Base-by-base conservation (phyloP, 371 early-diverging fungal genomes). In the Mortierella sp. region DNA sequence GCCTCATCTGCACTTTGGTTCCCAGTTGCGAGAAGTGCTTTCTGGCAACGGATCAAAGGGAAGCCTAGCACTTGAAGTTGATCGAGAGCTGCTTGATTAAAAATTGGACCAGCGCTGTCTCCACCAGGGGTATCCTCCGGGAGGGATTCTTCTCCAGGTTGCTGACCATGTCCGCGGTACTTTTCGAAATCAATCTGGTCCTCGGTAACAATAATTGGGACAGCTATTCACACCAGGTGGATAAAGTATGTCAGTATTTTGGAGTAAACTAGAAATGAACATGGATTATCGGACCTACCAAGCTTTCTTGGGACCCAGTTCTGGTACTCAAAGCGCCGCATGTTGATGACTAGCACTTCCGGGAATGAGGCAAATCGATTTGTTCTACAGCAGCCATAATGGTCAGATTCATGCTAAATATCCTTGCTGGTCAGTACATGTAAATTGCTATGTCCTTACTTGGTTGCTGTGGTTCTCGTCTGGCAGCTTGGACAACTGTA, bases 11-110 rank as follows among this genome's bases (percentile, higher is more conserved):
- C 89, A 3, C 93, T 95, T 60, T 85, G 83, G 77, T 96, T 93
- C 9, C 94, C 95, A 5, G 96, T 96, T 34, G 87, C 88, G 29
- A 91, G 49, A 35, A 98, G 76, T 0, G 97, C 98, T 61, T 93
- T 92, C 62, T 89, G 89, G 73, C 95, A 93, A 43, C 96, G 88
- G 59, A 87, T 87, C 70, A 93, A 91, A 4, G 96, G 91, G 83
- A 99, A 96, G 3, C 99, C 99, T 96, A 97, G 96, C 29, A 85
- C 83, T 83, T 93, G 83, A 40, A 99, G 82, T 69, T 95, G 93
- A 12, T 88, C 89, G 42, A 98, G 75, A 12, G 88, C 91, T 1
- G 28, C 81, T 63, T 86, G 85, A 78, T 97, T 91, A 15, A 95
- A 84, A 0, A 64, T 56, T 0, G 90, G 90, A 62, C 80, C 91